Base-by-base conservation (phyloP, 2,329 filamentous ascomycete species). In the Emericellopsis cladophorae region DNA sequence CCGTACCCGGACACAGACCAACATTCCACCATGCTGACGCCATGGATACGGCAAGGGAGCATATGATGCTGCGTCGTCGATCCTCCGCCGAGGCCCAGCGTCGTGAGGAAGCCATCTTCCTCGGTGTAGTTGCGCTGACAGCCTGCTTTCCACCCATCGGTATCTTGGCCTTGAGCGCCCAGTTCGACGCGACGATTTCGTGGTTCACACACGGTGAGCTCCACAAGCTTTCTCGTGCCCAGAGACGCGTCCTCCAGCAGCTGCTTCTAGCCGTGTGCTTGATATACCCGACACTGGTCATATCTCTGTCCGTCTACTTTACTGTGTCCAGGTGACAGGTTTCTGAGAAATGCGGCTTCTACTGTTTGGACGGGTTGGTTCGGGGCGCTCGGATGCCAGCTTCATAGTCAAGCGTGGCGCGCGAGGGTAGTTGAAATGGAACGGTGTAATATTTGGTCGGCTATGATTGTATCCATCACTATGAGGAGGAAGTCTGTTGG, bases 131-230 rank as follows among this genome's bases (percentile, higher is more conserved):
- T 36, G 24, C 54, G 1, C 37, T 68, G 34, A 64, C 62, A 15
- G 41, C 66, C 1, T 33, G 56, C 7, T 59, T 74, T n/a, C 71
- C 71, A 0, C 66, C 74, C 37, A 52, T 69, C 9, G 62, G 67
- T 0, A 43, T 69, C 1, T 48, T 72, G 7, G 64, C 66, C 1
- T 57, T 70, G 22, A 55, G 50, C 9, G 67, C 68, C 10, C 58
- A 54, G 11, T 65, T 73, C 36, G 61, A 70, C 46, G 54, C 57
- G 1, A 61, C 61, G 0, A 59, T 74, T 23, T 61, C 61, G 7
- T 74, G 69, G 69, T 64, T 61, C 40, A 71, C 69, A 0, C 52
- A 58, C 2, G 70, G 71, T 6, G 62, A 70, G 48, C 59, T 64
- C 22, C 52, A 57, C 18, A 50, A 49, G 8, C 53, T 72, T 21